Evolutionary conservation across 768 basidiomycete genomes (phyloP).

Genomic region (Scleroderma citrinum): DNA sequence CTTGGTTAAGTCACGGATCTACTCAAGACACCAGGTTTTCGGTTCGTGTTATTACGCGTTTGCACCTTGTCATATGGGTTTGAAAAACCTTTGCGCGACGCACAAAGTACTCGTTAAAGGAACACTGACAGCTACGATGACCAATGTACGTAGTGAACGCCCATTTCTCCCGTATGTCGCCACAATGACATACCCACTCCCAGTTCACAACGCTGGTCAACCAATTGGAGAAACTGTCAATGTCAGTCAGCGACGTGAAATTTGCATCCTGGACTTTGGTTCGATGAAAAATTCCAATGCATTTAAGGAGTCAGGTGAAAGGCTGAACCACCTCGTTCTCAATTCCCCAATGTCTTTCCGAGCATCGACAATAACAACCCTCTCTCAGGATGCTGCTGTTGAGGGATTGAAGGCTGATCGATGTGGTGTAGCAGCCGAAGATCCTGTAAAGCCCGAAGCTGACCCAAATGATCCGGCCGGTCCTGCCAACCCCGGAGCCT

Average conservation of each 20-base stretch:
- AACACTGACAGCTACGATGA: too few relatives aligned
- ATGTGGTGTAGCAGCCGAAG: not conserved
- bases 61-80: too few relatives aligned
- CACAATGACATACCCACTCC: too few relatives aligned
- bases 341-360: slow-evolving; percentile 5
- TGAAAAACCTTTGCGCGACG: too few relatives aligned
- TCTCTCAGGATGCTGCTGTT: not conserved
- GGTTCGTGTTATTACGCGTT: too few relatives aligned
- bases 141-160: too few relatives aligned
- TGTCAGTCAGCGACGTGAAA: not conserved
- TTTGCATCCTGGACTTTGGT: not conserved
- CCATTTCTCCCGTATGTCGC: too few relatives aligned
- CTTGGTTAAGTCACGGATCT: too few relatives aligned
- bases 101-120: too few relatives aligned
- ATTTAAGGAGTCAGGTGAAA: not conserved
- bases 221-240: not conserved
- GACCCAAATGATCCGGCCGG: too few relatives aligned
- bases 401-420: not conserved
- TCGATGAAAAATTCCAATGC: not conserved
- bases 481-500: slow-evolving; percentile 9
- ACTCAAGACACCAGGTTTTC: too few relatives aligned
- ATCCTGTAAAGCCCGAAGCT: not conserved
- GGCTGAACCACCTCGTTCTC: too few relatives aligned
- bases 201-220: not conserved
- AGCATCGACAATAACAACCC: slow-evolving; percentile 1